Conservation (phyloP, 2,329 filamentous ascomycete species). For the Harringtonia aguacate region DNA sequence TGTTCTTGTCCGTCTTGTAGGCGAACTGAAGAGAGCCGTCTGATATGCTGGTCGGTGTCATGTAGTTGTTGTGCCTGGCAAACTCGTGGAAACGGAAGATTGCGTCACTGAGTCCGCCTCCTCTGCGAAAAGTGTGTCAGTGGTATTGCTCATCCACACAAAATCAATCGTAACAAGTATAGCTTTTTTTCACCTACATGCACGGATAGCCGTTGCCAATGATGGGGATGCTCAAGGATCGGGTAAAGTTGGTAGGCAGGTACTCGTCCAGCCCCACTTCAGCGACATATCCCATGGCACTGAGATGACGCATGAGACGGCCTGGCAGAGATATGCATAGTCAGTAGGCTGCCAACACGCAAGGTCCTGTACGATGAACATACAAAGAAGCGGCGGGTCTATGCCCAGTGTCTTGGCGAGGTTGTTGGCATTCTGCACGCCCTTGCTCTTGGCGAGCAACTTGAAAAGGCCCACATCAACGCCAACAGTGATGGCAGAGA, state of each 20-base stretch:
- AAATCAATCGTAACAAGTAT: not conserved
- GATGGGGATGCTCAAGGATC: constrained; percentile 20
- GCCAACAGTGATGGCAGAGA: constrained; percentile 13
- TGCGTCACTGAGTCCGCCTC: not conserved
- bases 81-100: constrained; percentile 18
- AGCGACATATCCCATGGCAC: constrained; percentile 26
- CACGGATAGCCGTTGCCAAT: constrained; percentile 22
- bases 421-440: constrained; percentile 20
- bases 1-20: constrained; percentile 22
- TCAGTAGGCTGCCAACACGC: too few relatives aligned
- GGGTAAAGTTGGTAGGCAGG: constrained; percentile 25
- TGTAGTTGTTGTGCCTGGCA: constrained; percentile 17
- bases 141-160: too few relatives aligned
- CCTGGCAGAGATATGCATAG: constrained; percentile 2
- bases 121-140: not conserved
- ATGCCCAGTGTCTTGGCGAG: constrained; percentile 19
- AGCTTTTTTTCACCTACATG: too few relatives aligned
- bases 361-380: too few relatives aligned
- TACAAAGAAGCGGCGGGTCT: constrained; percentile 18
- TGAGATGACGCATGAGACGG: constrained; percentile 25
- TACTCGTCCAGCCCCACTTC: constrained; percentile 25
- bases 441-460: constrained; percentile 20
- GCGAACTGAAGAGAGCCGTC: constrained; percentile 22
- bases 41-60: constrained; percentile 15
- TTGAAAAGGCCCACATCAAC: constrained; percentile 25